Conservation (phyloP, 768 basidiomycete species). For the Pleurotus tuber-regium region DNA sequence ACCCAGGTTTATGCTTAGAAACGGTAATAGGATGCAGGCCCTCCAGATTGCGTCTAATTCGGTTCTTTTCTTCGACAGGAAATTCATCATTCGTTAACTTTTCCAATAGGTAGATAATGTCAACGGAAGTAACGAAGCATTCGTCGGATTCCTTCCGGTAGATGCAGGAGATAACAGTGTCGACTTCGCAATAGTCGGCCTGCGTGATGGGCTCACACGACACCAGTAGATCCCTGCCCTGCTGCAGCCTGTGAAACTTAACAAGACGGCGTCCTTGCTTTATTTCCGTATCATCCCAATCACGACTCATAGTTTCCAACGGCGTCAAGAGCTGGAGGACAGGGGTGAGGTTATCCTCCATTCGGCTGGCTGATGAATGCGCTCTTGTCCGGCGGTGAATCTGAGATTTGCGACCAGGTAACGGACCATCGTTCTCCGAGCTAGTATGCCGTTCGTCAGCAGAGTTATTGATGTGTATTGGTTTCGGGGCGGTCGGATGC, state of each 20-base stretch:
- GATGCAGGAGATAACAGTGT: slow-evolving; percentile 93
- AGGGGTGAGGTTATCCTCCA: slow-evolving; percentile 46
- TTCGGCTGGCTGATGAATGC: background rate
- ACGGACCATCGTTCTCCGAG: background rate
- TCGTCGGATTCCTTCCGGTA: slow-evolving; percentile 73
- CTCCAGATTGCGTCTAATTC: slow-evolving; percentile 92
- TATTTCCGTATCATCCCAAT: slow-evolving; percentile 67
- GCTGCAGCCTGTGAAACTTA: slow-evolving; percentile 76
- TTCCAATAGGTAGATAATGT: slow-evolving; percentile 92
- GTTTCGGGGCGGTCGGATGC: slow-evolving; percentile 24
- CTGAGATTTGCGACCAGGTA: background rate
- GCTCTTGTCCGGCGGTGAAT: slow-evolving; percentile 15
- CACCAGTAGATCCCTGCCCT: slow-evolving; percentile 73
- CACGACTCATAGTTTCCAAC: slow-evolving; percentile 50
- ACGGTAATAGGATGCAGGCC: slow-evolving; percentile 89
- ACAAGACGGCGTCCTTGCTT: slow-evolving; percentile 77
- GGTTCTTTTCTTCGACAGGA: slow-evolving; percentile 94
- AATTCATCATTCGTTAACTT: slow-evolving; percentile 73
- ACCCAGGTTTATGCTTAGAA: slow-evolving; percentile 78
- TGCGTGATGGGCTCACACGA: slow-evolving; percentile 75
- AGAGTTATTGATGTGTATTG: background rate
- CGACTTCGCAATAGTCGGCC: slow-evolving; percentile 67
- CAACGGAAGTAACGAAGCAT: slow-evolving; percentile 92
- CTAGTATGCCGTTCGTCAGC: background rate
- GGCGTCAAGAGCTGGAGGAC: slow-evolving; percentile 61